Evolutionary conservation across 495 filamentous ascomycete species (phyloP), one percentile per base, ranked within the genome.

Genomic region (Barbatosphaeria neglecta): DNA sequence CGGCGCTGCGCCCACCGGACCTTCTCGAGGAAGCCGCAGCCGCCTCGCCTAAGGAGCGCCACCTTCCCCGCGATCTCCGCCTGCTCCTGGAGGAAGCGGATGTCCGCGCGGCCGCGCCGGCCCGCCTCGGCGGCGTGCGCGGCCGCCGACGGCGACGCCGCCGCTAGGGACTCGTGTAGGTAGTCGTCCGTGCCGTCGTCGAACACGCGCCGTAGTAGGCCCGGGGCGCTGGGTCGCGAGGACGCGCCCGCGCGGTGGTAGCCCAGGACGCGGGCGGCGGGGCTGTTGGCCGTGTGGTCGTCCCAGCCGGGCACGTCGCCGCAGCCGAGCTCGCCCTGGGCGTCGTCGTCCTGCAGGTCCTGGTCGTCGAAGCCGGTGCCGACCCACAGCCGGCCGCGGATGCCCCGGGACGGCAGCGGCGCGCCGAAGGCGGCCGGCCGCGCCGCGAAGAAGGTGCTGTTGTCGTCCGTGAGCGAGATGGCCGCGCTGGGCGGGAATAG

Each of bases 21-120:
- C 63, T 99, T 99, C 55, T 97, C 90, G 33, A 96, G 65, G 61
- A 98, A 98, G 13, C 92, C 93, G 64, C 92, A 98, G 15, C 92
- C 92, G 23, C 92, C 92, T 31, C 92, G 79, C 54, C 86, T 90
- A 43, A 98, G 69, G 22, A 98, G 63, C 4, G 92, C 90, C 41
- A 97, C 77, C 55, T 93, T 97, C 45, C 92, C 92, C 22, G 80
- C 76, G 54, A 98, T 97, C 61, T 97, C 93, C 6, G 92, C 90
- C 44, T 80, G 81, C 65, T 96, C 90, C 64, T 98, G 92, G 43
- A 96, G 67, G 0, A 86, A 93, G 61, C 96, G 88, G 47, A 96
- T 96, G 61, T 96, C 90, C 28, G 90, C 90, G 66, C 96, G 90
- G 15, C 58, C 66, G 27, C n/a, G n/a, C n/a, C n/a, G 61, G 69